Evolutionary conservation across 1,284 basidiomycete species (phyloP).

Genomic region (Leccinum pallidistipes): DNA sequence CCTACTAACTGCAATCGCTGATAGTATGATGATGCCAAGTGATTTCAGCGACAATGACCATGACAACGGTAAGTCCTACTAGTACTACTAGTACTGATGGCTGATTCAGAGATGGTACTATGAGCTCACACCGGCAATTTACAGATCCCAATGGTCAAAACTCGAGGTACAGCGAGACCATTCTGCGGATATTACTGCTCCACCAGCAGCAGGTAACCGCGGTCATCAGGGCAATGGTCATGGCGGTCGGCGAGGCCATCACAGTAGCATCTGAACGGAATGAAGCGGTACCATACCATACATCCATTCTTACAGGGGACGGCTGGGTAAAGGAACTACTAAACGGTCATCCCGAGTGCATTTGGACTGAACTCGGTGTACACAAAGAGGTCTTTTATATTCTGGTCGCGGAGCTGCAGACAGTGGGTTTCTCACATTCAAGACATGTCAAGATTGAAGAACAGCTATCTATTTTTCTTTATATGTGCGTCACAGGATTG

Average conservation of each 20-base stretch:
- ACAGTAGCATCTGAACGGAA: not conserved
- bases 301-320: conserved; percentile 15
- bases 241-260: not conserved
- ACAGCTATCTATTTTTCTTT: conserved; percentile 21
- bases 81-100: too few species aligned
- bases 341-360: conserved; percentile 17
- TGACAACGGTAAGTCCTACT: not conserved
- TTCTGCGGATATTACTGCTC: not conserved
- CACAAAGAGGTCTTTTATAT: conserved; percentile 1
- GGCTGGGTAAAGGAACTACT: conserved; percentile 22
- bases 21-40: too few species aligned
- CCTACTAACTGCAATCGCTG: too few species aligned
- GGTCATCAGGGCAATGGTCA: not conserved
- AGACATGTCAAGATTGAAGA: conserved; percentile 12
- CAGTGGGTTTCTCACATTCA: not conserved
- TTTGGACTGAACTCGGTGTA: conserved; percentile 19
- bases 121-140: not conserved
- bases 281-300: conserved; percentile 12
- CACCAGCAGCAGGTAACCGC: not conserved
- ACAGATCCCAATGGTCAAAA: not conserved
- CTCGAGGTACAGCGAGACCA: not conserved
- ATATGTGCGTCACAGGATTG: conserved; percentile 14
- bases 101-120: too few species aligned
- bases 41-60: not conserved
- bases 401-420: not conserved